phyloP scores from a whole-genome alignment of 2,329 filamentous ascomycete genomes.

The Epichloe gansuensis region DNA sequence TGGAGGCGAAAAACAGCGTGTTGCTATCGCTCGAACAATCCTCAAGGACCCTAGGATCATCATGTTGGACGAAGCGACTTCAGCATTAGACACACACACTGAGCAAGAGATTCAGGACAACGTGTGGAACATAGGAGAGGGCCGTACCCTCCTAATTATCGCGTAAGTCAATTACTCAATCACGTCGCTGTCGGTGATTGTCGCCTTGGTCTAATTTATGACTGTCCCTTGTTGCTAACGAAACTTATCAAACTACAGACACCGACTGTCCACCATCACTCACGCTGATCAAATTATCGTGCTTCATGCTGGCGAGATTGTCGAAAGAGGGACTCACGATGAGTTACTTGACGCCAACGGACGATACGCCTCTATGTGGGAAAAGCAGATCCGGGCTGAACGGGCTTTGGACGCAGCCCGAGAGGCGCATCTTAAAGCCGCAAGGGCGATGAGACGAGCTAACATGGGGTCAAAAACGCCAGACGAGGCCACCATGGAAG shows the following conservation, averaged over 20 bases:
- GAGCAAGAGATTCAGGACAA: constrained; percentile 89
- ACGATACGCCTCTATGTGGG: constrained; percentile 77
- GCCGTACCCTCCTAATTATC: constrained; percentile 89
- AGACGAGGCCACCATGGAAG: constrained; percentile 30
- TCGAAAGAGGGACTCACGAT: constrained; percentile 67
- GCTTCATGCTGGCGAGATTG: constrained; percentile 61
- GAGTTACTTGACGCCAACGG: constrained; percentile 60
- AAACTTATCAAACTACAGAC: constrained; percentile 27
- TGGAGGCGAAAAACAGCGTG: constrained; percentile 85
- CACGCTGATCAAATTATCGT: constrained; percentile 79
- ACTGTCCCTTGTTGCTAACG: constrained; percentile 9
- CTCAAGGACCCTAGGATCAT: constrained; percentile 87
- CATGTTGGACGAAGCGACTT: constrained; percentile 86
- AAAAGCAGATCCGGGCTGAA: constrained; percentile 73
- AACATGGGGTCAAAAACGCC: constrained; percentile 30
- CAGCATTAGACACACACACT: constrained; percentile 80
- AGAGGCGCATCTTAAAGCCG: constrained; percentile 24
- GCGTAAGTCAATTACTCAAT: constrained; percentile 45
- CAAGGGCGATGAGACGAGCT: constrained; percentile 32
- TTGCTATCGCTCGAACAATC: constrained; percentile 86
- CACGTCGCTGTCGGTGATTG: too few relatives aligned
- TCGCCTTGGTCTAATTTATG: too few relatives aligned
- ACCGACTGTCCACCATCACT: constrained; percentile 75
- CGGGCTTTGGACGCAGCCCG: constrained; percentile 36
- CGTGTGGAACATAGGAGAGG: constrained; percentile 66